A percentile compares a stretch with the other conserved stretches of the same genome.
Evolutionary conservation across 192 early-diverging fungal species (phyloP).

Genomic region (Chytriomyces sp.): DNA sequence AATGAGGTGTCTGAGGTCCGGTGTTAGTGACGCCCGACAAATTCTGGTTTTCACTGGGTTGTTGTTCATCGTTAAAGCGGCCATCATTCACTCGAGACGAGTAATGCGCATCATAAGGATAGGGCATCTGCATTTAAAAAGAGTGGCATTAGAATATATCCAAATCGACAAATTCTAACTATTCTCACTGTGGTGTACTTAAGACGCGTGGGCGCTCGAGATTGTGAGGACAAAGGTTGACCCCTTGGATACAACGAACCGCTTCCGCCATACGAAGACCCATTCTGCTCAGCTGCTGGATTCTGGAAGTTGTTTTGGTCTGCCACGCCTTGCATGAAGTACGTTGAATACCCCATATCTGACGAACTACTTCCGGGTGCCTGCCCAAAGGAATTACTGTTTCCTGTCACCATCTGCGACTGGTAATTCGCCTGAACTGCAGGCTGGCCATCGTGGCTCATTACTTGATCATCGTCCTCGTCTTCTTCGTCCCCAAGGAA

Average conservation of each 20-base stretch:
- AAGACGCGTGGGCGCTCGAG: neutral
- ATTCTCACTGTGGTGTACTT: conserved; percentile 11
- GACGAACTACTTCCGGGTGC: too few species aligned
- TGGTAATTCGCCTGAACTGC: neutral
- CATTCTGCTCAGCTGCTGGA: neutral
- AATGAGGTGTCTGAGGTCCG: neutral
- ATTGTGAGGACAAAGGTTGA: neutral
- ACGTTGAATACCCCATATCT: neutral
- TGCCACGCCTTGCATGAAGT: neutral
- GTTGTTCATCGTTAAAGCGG: conserved; percentile 3
- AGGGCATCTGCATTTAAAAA: conserved; percentile 11
- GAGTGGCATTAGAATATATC: too few species aligned
- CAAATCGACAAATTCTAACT: too few species aligned
- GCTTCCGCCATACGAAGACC: neutral
- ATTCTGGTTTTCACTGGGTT: neutral
- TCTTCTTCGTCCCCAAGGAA: neutral
- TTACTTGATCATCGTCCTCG: conserved; percentile 18
- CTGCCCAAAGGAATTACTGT: neutral
- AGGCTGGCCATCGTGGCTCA: neutral
- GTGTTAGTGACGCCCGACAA: neutral
- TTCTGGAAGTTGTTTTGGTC: neutral
- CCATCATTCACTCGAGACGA: conserved; percentile 12
- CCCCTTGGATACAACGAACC: neutral
- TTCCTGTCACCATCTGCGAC: neutral
- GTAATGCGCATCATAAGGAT: conserved; percentile 2